Evolutionary conservation across 1,139 yeast species (phyloP), one percentile per base, ranked within the genome.

Genomic region (Starmera stellimalicola): DNA sequence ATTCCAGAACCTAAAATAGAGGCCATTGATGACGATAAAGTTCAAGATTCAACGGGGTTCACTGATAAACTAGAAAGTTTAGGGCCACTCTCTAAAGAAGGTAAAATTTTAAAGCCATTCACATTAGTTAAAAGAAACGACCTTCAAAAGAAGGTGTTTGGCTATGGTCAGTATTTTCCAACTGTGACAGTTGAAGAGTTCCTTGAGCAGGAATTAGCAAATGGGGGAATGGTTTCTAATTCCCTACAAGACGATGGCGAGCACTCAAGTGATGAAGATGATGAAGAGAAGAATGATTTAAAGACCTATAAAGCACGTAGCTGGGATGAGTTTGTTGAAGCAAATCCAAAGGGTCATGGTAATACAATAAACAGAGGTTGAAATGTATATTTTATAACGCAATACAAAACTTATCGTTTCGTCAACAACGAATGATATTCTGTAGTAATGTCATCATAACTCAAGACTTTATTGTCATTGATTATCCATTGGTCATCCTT

Each of bases 171-270:
- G 56, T 77, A 72, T 25, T 64, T 91, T 26, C 99, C 99, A 1
- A 84, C 96, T 0, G 85, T 93, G 94, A 66, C 95, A 0, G 91
- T 93, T 0, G 98, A 91, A 44, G 96, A 91, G 48, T 80, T 82
- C 43, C 64, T 91, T 34, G 94, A 87, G 35, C 77, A 83, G 47
- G 98, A 91, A 52, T 63, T 82, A 45, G 77, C 77, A 12, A 76
- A 82, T 47, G 96, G 96, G 3, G 87, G 88, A 36, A 79, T 81
- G 70, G 60, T 72, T 31, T 72, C 74, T 37, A 71, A 72, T 16
- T 69, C 68, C 17, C 59, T 38, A 35, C 44, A 28, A 42, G 64
- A 63, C 16, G 68, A 65, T 20, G 58, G 58, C 18, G 70, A 68
- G 29, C 74, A 71, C 31, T 68, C 62, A 19, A 65, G 62, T 6